A percentile compares a stretch with the other conserved stretches of the same genome.
Evolutionary conservation across 768 basidiomycete genomes (phyloP).

Genomic region (Leccinellum albellum): DNA sequence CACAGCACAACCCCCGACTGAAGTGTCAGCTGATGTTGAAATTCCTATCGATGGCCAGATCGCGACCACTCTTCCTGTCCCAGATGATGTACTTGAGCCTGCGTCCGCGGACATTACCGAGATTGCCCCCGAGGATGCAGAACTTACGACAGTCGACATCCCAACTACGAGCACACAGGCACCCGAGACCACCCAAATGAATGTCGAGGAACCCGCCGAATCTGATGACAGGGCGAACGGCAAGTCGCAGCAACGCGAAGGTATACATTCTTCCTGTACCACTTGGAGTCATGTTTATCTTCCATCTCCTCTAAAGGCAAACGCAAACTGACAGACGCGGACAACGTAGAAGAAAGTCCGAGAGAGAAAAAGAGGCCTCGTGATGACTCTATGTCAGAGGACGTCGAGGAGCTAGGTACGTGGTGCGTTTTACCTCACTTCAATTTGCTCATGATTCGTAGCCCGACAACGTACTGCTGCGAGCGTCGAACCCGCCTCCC

Average conservation of each 20-base stretch:
- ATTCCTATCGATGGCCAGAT: constrained; percentile 5
- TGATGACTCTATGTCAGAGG: constrained; percentile 20
- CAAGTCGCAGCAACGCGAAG: constrained; percentile 21
- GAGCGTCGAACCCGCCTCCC: constrained; percentile 14
- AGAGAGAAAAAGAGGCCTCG: constrained; percentile 30
- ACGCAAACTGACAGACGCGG: constrained; percentile 25
- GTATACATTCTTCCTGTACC: background rate
- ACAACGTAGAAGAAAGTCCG: constrained; percentile 18
- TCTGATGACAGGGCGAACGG: constrained; percentile 4
- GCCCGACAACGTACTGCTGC: constrained; percentile 19
- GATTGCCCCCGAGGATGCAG: constrained; percentile 4
- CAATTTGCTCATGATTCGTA: constrained; percentile 4
- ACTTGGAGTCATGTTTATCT: background rate
- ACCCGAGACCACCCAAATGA: constrained; percentile 1
- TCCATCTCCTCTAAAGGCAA: constrained; percentile 15
- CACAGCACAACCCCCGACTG: background rate
- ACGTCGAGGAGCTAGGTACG: constrained; percentile 45
- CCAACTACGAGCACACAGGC: background rate
- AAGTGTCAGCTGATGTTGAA: background rate
- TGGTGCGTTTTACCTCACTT: background rate
- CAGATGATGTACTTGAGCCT: constrained; percentile 8
- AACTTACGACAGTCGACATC: constrained; percentile 3
- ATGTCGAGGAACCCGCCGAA: constrained; percentile 11
- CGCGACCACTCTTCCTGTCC: background rate
- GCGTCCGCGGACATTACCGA: constrained; percentile 6